Conservation (phyloP, 2,329 filamentous ascomycete genomes). For the Metarhizium sp. region DNA sequence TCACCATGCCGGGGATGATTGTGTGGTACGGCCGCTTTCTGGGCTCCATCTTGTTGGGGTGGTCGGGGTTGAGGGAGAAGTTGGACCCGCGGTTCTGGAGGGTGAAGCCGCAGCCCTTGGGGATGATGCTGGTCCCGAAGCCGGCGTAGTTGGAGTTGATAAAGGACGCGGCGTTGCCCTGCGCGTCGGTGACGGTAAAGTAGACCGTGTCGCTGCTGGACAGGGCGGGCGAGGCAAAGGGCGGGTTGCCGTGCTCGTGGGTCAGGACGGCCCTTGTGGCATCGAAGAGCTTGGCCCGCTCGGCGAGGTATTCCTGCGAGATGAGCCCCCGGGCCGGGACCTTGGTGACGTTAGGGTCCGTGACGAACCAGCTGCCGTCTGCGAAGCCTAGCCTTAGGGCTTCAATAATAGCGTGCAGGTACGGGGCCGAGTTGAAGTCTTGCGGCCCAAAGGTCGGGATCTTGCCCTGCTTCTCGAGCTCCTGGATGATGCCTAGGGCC, state of each 20-base stretch:
- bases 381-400: slow-evolving; percentile 81
- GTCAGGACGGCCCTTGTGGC: slow-evolving; percentile 48
- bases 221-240: slow-evolving; percentile 59
- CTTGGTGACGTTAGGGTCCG: slow-evolving; percentile 63
- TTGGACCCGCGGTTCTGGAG: slow-evolving; percentile 89
- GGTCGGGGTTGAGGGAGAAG: slow-evolving; percentile 61
- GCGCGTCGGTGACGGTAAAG: slow-evolving; percentile 71
- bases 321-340: slow-evolving; percentile 66
- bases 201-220: slow-evolving; percentile 90
- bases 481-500: slow-evolving; percentile 84
- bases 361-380: slow-evolving; percentile 82
- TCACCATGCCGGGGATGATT: slow-evolving; percentile 89
- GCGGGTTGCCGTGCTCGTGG: slow-evolving; percentile 53
- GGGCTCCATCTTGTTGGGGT: slow-evolving; percentile 74
- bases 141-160: slow-evolving; percentile 93
- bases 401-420: slow-evolving; percentile 83
- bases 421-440: slow-evolving; percentile 74
- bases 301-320: slow-evolving; percentile 62
- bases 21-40: slow-evolving; percentile 92
- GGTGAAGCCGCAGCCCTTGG: slow-evolving; percentile 79
- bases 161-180: slow-evolving; percentile 88
- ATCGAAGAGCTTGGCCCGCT: slow-evolving; percentile 53
- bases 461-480: slow-evolving; percentile 65
- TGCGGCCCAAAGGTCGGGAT: slow-evolving; percentile 60
- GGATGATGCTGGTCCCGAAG: slow-evolving; percentile 82